Evolutionary conservation across 2,329 filamentous ascomycete species (phyloP).

Genomic region (Furcasterigmium furcatum): DNA sequence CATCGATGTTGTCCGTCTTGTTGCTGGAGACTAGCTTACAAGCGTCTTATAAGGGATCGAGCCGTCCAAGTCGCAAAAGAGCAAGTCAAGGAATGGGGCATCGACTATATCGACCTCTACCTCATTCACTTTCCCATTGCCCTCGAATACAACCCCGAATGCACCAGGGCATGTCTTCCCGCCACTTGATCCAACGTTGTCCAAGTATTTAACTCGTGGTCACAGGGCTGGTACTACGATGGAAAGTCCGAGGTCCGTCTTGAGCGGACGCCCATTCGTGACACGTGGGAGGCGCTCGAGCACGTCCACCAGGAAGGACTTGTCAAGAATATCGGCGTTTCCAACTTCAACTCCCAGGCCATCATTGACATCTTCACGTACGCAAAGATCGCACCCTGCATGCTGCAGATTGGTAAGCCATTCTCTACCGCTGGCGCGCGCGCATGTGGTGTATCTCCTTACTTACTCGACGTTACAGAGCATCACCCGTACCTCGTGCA

Average conservation of each 20-base stretch:
- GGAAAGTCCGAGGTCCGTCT: neutral
- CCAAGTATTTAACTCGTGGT: too few species aligned
- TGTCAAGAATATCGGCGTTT: constrained; percentile 55
- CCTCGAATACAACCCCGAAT: constrained; percentile 34
- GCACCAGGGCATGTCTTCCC: neutral
- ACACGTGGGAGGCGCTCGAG: constrained; percentile 63
- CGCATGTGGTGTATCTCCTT: too few species aligned
- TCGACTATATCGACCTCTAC: constrained; percentile 68
- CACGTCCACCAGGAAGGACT: constrained; percentile 43
- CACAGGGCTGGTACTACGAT: constrained; percentile 2
- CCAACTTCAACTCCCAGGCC: constrained; percentile 48
- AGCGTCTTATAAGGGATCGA: constrained; percentile 47
- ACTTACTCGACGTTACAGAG: constrained; percentile 29
- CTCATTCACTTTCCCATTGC: constrained; percentile 61
- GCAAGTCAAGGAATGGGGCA: constrained; percentile 58
- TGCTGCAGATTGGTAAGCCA: constrained; percentile 58
- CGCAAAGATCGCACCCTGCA: constrained; percentile 46
- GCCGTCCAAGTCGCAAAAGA: constrained; percentile 51
- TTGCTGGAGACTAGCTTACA: too few species aligned
- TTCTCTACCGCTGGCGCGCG: too few species aligned
- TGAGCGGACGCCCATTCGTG: constrained; percentile 34
- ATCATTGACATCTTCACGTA: constrained; percentile 61
- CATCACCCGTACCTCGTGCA: constrained; percentile 68
- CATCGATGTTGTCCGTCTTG: neutral
- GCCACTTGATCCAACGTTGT: neutral